Evolutionary conservation across 805 yeast species (phyloP), one percentile per base, ranked within the genome.

Genomic region (Kockiozyma suomiensis): DNA sequence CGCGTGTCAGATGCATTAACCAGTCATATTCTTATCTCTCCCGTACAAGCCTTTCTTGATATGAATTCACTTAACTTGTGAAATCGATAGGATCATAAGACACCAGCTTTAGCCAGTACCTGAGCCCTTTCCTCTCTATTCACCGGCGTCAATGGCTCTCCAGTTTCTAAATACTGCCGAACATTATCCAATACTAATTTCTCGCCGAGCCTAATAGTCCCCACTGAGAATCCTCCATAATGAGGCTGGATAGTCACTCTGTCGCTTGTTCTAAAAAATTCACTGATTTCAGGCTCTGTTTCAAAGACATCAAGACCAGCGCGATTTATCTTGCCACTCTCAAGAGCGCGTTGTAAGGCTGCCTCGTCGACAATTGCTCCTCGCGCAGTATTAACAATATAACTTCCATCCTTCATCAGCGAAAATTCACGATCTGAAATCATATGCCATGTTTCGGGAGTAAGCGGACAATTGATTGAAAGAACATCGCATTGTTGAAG

Each of bases 281-380:
- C 78, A 42, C 81, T 73, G 37, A 81, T 79, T 61, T 78, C 69
- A 7, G 88, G 88, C 75, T 84, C 88, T 56, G 71, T 53, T 69
- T 83, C 87, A 67, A 79, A 84, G n/a, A 84, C 88, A 63, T 84
- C 88, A 1, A 83, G 72, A 2, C 86, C 88, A 49, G 78, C 83
- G 4, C 81, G 73, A 6, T 79, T 76, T 17, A 84, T 73, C 67
- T 82, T 79, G 32, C 86, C 85, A 15, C 75, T 69, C 59, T 80
- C 77, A 46, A 84, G 72, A 2, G 79, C 78, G 28, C 73, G 74
- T 0, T 77, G 78, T 41, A 84, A 73, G 4, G 81, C 82, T 28
- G 71, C 70, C 69, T 84, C 87, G 68, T 84, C 82, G 61, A 84
- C 76, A 23, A 84, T 78, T 1, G 86, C 82, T 1, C 88, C 88